Base-by-base conservation (phyloP, 2,329 filamentous ascomycete genomes). In the Dendryphion nanum region DNA sequence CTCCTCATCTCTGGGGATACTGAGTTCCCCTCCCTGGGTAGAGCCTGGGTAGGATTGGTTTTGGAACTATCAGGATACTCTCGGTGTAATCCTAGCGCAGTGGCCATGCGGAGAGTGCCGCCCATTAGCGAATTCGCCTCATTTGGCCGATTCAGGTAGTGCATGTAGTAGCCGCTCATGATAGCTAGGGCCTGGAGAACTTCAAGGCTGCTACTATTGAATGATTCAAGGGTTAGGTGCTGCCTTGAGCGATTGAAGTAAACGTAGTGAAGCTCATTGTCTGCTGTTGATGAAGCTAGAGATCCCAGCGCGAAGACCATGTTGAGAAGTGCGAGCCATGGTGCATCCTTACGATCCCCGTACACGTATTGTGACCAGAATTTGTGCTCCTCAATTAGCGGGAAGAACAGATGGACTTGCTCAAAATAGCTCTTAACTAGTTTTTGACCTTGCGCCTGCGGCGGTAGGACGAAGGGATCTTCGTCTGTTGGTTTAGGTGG, bases 221-320 rank as follows among this genome's bases (percentile, higher is more conserved):
- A 78, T 2, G 79, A 78, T 45, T 85, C 83, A 44, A 89, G 71
- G 6, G 74, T 77, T 7, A 89, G 67, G 50, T 86, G 76, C 38
- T 81, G 76, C 66, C 83, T 83, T 14, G 83, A 81, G 18, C 79
- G 75, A 48, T 77, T 77, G 64, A 85, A 89, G 64, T 84, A 89
- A 45, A 77, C 77, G 52, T 85, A 75, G 53, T 89, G 85, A 39
- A 75, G 79, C 45, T 79, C 77, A 56, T 86, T 83, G 28, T 73
- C 67, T 1, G 69, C 63, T 29, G 83, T 83, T 46, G 78, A 79
- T 23, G 81, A 81, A 2, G 78, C 82, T 33, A 89, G 81, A 51
- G 81, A 85, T 13, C 85, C 85, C 68, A 89, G 79, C 4, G 84
- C 83, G 47, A 88, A 83, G 4, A 89, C 83, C 69, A 86, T 86